Conservation (phyloP, 208 protist genomes). For the Trypanosoma caninum region DNA sequence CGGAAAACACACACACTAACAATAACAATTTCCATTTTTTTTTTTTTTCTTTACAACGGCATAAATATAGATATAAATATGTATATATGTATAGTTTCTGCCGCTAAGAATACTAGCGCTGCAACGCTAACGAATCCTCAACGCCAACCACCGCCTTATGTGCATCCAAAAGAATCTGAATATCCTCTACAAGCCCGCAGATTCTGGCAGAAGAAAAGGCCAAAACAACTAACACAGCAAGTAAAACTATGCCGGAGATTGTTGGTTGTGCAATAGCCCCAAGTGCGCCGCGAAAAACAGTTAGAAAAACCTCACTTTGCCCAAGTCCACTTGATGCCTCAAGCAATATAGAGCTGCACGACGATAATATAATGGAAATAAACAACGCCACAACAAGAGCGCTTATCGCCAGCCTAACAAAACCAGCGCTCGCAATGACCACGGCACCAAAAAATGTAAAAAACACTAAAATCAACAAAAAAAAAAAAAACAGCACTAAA, state of each 20-base stretch:
- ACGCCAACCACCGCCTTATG: conserved; percentile 38
- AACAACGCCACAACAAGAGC: conserved; percentile 38
- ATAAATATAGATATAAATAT: too few relatives aligned
- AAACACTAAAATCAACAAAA: conserved; percentile 22
- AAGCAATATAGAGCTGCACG: conserved; percentile 28
- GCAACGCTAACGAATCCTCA: background rate
- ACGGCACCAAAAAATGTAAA: conserved; percentile 35
- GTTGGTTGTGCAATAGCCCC: conserved; percentile 64
- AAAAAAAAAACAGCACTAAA: background rate
- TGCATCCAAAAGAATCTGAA: conserved; percentile 52
- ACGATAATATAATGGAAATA: conserved; percentile 43
- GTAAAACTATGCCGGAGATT: conserved; percentile 45
- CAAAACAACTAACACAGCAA: conserved; percentile 48
- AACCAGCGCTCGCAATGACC: conserved; percentile 38
- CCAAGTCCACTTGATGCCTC: conserved; percentile 17
- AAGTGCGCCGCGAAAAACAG: conserved; percentile 39
- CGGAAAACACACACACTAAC: too few relatives aligned
- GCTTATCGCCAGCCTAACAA: conserved; percentile 36
- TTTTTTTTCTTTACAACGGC: too few relatives aligned
- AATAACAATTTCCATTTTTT: too few relatives aligned
- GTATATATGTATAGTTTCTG: too few relatives aligned
- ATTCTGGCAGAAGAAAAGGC: conserved; percentile 35
- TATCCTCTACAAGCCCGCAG: conserved; percentile 54
- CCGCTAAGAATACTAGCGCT: too few relatives aligned
- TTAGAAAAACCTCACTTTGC: conserved; percentile 3